Conservation (phyloP, 2,329 filamentous ascomycete genomes). For the Xylariaceae sp. region DNA sequence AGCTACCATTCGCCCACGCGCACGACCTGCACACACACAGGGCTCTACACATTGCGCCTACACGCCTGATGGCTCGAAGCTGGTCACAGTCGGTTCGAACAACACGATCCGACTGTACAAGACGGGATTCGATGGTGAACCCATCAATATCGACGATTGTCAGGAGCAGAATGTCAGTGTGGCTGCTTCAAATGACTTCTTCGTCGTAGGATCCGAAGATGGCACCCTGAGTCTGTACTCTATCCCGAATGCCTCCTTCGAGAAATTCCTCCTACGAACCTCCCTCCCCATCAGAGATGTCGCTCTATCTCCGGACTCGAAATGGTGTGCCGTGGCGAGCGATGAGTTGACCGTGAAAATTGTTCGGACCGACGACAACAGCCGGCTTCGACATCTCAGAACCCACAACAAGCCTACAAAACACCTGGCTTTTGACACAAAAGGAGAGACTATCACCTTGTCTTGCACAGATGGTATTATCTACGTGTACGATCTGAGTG, state of each 20-base stretch:
- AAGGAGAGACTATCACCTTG: constrained; percentile 67
- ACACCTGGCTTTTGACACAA: constrained; percentile 82
- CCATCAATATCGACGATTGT: constrained; percentile 84
- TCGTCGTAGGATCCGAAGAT: constrained; percentile 87
- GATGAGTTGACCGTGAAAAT: constrained; percentile 91
- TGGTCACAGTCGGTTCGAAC: constrained; percentile 90
- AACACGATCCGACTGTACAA: constrained; percentile 90
- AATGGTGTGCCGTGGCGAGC: constrained; percentile 94
- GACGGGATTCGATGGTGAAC: constrained; percentile 87
- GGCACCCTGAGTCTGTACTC: constrained; percentile 93
- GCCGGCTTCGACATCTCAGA: constrained; percentile 67
- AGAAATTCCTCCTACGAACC: constrained; percentile 75
- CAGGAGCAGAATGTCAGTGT: constrained; percentile 81
- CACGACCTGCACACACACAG: constrained; percentile 70
- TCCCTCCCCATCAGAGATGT: constrained; percentile 85
- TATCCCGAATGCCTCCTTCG: constrained; percentile 67
- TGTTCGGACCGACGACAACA: constrained; percentile 75
- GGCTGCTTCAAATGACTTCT: constrained; percentile 70
- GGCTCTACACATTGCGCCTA: constrained; percentile 85
- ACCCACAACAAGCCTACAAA: constrained; percentile 87
- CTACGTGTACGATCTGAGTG: constrained; percentile 74
- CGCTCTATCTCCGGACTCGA: constrained; percentile 70
- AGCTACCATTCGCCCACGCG: constrained; percentile 48
- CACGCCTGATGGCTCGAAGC: constrained; percentile 77
- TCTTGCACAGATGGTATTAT: constrained; percentile 85